A percentile compares a stretch with the other conserved stretches of the same genome.
These are phyloP conservation scores for Euphorbia tirucalli DNA, from an alignment of 345 rosid species.

Conservation along the genomic window DNA sequence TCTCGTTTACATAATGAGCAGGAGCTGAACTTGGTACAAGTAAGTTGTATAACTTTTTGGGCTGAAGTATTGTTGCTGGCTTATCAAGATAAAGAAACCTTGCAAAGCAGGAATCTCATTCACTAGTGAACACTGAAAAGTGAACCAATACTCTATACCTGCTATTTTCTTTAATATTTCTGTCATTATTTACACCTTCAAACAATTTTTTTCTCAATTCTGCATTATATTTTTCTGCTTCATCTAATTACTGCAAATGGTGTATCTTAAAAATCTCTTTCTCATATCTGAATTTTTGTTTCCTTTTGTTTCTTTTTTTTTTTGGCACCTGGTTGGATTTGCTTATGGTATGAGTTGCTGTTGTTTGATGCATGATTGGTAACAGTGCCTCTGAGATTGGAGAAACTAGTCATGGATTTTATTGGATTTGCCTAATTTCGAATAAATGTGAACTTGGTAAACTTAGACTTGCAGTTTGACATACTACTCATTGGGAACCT, in stretches of 20 bases:
- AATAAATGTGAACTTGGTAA: neutral
- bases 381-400: neutral
- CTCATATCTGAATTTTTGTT: neutral
- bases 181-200: neutral
- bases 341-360: neutral
- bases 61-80: no score
- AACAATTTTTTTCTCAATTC: neutral
- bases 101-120: neutral
- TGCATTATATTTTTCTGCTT: neutral
- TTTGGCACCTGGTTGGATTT: neutral
- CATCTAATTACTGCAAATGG: neutral
- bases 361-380: neutral
- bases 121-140: neutral
- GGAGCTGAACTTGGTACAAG: constrained; percentile 91
- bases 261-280: neutral
- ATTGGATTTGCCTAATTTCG: neutral
- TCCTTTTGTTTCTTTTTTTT: no score
- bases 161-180: neutral
- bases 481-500: neutral
- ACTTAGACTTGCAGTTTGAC: neutral
- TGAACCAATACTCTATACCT: neutral
- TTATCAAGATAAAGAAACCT: neutral
- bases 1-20: constrained; percentile 90
- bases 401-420: neutral
- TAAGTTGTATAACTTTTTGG: constrained; percentile 28